Percentiles rank a stretch among this genome's conserved stretches.
Evolutionary conservation across 371 early-diverging fungal genomes (phyloP).

Genomic region (Rhizopus stolonifer): DNA sequence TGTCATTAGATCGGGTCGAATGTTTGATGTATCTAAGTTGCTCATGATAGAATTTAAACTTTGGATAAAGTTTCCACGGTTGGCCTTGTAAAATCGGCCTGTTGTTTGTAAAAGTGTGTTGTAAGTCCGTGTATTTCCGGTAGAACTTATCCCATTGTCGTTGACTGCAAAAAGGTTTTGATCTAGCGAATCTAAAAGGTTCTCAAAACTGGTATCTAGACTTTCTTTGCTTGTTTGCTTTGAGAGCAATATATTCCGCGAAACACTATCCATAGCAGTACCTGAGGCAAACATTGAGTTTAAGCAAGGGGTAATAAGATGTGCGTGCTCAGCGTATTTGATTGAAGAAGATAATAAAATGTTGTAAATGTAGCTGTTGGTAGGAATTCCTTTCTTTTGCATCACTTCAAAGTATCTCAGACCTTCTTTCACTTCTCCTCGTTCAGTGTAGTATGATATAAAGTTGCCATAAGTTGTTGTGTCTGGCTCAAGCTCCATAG

Average conservation of each 20-base stretch:
- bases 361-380: conserved; percentile 27
- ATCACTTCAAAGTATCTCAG: conserved; percentile 32
- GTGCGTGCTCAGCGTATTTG: conserved; percentile 19
- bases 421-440: conserved; percentile 19
- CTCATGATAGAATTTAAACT: conserved; percentile 12
- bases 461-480: conserved; percentile 28
- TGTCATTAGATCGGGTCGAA: conserved; percentile 31
- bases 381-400: conserved; percentile 25
- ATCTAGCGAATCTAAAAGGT: conserved; percentile 13
- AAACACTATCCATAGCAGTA: conserved; percentile 15
- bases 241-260: conserved; percentile 16
- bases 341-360: conserved; percentile 18
- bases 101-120: conserved; percentile 33
- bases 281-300: conserved; percentile 14
- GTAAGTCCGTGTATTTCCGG: conserved; percentile 29
- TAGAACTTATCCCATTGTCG: background rate
- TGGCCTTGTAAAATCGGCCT: conserved; percentile 23
- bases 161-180: background rate
- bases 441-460: conserved; percentile 22
- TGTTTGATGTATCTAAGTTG: conserved; percentile 12
- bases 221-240: background rate
- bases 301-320: conserved; percentile 15
- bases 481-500: conserved; percentile 14
- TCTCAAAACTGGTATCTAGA: conserved; percentile 11
- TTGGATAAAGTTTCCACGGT: background rate